Evolutionary conservation across 805 yeast species (phyloP).

Genomic region (Pichia paraexigua): DNA sequence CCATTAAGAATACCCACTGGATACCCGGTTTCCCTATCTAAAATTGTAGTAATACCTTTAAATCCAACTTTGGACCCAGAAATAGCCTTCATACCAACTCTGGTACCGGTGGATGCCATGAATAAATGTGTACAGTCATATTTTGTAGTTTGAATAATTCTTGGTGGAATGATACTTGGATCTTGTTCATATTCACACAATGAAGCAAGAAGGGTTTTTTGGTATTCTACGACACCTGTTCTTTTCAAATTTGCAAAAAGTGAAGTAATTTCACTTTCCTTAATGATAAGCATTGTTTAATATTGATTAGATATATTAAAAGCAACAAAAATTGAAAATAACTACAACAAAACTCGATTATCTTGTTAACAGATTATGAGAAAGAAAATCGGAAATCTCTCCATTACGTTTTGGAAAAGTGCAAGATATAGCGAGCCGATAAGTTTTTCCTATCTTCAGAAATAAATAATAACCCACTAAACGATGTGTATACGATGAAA

Average conservation of each 20-base stretch:
- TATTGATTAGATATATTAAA: too few species aligned
- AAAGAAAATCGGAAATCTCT: neutral
- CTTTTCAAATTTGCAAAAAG: constrained; percentile 25
- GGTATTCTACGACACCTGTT: constrained; percentile 28
- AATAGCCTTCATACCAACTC: constrained; percentile 53
- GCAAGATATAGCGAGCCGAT: neutral
- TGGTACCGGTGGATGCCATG: constrained; percentile 56
- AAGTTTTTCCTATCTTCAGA: neutral
- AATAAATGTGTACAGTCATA: constrained; percentile 40
- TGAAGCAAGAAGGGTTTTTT: constrained; percentile 30
- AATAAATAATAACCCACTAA: too few species aligned
- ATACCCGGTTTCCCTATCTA: constrained; percentile 44
- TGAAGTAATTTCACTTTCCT: constrained; percentile 24
- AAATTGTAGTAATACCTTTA: constrained; percentile 45
- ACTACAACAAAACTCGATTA: neutral
- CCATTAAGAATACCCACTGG: constrained; percentile 51
- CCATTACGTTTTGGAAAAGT: neutral
- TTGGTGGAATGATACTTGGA: constrained; percentile 43
- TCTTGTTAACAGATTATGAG: neutral
- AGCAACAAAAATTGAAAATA: neutral
- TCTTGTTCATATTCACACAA: constrained; percentile 35
- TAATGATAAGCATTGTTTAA: constrained; percentile 27
- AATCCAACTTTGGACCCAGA: constrained; percentile 54
- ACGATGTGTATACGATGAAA: too few species aligned
- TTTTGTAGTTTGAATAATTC: constrained; percentile 39